A percentile compares a stretch with the other conserved stretches of the same genome.
phyloP scores from a whole-genome alignment of 75 land plant species.

The Pinus albicaulis region DNA sequence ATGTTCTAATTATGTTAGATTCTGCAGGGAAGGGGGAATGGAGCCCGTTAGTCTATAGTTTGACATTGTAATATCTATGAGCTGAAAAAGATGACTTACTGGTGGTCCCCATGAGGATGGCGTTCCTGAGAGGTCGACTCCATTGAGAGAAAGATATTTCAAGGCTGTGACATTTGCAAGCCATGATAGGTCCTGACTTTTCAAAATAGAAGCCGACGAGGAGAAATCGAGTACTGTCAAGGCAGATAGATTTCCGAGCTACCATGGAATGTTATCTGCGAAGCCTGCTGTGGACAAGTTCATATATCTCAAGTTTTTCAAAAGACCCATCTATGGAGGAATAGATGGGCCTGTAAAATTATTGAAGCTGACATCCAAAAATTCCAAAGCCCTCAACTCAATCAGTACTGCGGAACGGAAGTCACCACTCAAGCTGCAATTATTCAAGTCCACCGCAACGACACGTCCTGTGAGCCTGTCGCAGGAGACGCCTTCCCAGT shows the following conservation, averaged over 20 bases:
- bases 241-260: conserved; percentile 20
- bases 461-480: no score
- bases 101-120: not conserved
- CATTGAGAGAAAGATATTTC: not conserved
- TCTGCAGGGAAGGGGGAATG: conserved; percentile 12
- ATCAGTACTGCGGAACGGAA: no score
- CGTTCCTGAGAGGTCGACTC: not conserved
- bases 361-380: conserved; percentile 27
- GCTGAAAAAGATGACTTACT: not conserved
- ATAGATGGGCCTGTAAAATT: conserved; percentile 11
- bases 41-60: conserved; percentile 7
- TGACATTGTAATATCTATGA: not conserved
- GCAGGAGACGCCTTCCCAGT: no score
- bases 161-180: not conserved
- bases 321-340: conserved; percentile 19
- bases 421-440: no score
- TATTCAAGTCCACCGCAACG: no score
- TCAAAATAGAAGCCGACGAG: not conserved
- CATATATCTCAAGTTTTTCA: conserved; percentile 15
- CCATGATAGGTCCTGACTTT: not conserved
- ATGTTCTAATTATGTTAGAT: not conserved
- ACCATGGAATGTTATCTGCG: conserved; percentile 12
- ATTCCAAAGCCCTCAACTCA: conserved; percentile 13
- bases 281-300: conserved; percentile 22
- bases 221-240: not conserved